phyloP scores from a whole-genome alignment of 2,329 filamentous ascomycete species.

The Aspergillus sp. region DNA sequence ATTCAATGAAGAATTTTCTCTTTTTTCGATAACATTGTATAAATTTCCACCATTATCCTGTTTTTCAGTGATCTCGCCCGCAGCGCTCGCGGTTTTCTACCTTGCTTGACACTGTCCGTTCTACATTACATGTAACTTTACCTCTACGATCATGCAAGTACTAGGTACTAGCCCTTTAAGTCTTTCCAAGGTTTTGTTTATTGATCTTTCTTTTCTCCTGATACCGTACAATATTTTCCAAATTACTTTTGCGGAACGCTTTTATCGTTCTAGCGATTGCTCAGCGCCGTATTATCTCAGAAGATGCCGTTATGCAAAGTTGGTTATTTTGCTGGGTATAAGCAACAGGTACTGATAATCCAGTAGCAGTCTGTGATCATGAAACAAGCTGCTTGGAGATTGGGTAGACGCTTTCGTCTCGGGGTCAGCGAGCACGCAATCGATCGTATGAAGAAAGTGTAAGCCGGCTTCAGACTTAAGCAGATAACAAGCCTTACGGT shows the following conservation, averaged over 20 bases:
- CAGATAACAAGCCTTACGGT: not conserved
- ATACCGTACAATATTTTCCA: not conserved
- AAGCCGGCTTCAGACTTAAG: not conserved
- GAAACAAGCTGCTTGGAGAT: not conserved
- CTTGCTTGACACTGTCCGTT: slow-evolving; percentile 18
- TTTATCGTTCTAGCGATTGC: not conserved
- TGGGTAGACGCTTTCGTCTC: not conserved
- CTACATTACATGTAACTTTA: slow-evolving; percentile 34
- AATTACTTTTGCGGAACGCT: not conserved
- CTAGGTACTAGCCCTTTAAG: slow-evolving; percentile 15
- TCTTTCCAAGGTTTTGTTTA: not conserved
- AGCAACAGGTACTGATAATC: not conserved
- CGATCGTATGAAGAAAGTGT: not conserved
- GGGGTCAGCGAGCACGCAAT: not conserved
- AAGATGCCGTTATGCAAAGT: not conserved
- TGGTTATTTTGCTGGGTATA: not conserved
- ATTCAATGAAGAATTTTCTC: slow-evolving; percentile 23
- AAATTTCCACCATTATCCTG: slow-evolving; percentile 29
- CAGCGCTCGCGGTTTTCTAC: slow-evolving; percentile 5
- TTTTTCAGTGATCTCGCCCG: slow-evolving; percentile 23
- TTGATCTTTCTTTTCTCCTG: not conserved
- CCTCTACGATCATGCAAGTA: slow-evolving; percentile 31
- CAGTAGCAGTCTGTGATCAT: not conserved
- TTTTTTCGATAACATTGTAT: slow-evolving; percentile 31
- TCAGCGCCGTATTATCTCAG: not conserved